Evolutionary conservation across 306 rosid species (phyloP), one percentile per base, ranked within the genome.

Genomic region (Rosa rugosa): DNA sequence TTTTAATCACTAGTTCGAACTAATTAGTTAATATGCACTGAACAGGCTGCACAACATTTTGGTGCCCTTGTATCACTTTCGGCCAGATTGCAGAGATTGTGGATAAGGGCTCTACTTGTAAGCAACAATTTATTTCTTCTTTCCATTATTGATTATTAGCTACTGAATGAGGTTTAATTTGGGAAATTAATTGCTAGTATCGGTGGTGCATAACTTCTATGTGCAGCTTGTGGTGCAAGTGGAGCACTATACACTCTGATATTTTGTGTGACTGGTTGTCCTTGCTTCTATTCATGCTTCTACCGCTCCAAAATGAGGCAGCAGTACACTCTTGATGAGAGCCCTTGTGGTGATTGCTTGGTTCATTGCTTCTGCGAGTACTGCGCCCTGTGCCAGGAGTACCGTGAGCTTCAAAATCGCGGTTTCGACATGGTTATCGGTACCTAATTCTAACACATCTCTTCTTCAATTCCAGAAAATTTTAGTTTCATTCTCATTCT

Each of bases 1-100:
- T 49, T 49, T 49, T 53, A 7, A 6, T 53, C 36, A 44, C 46
- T 54, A 20, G 27, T 3, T 54, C 27, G 12, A 54, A 8, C 62
- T 54, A n/a, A 54, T 54, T 54, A 3, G 10, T 44, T 3, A 13
- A 53, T 20, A 1, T 20, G 62, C 8, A 54, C n/a, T 18, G 1
- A 51, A 27, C 84, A 91, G 97, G 96, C 63, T 91, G 98, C 83
- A 4, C 87, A 14, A 87, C 94, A 0, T 72, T 40, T 2, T 94
- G 91, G 86, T 94, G 97, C 69, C 98, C 97, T 5, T 91, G 97
- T 69, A 42, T 94, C 44, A 88, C 98, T 8, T 94, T 94, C 45
- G 98, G 98, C 16, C 83, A 38, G 57, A 77, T 84, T 31, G 92
- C 96, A 0, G 97, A 94, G 84, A 87, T 94, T 4, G 83, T 94